Conservation (phyloP, 345 rosid genomes). For the Citrus cavaleriei region DNA sequence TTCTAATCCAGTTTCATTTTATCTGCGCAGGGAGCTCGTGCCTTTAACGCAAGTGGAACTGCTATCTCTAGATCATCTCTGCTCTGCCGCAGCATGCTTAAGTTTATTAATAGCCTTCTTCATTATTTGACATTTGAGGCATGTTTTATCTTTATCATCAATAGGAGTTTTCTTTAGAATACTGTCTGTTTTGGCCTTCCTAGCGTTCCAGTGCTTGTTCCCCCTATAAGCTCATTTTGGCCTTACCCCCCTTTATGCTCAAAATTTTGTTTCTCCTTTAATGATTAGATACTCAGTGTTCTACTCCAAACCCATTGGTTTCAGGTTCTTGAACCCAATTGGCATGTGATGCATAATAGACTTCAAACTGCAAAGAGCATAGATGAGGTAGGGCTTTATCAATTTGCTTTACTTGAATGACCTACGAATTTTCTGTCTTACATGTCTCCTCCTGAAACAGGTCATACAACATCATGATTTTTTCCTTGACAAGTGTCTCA, state of each 20-base stretch:
- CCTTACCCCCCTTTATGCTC: neutral
- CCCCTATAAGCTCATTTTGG: neutral
- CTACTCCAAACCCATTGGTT: constrained; percentile 17
- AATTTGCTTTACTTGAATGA: neutral
- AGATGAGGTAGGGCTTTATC: constrained; percentile 60
- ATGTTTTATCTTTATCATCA: constrained; percentile 31
- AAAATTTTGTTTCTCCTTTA: neutral
- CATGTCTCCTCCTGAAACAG: neutral
- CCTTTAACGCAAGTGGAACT: constrained; percentile 67
- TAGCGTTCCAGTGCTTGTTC: neutral
- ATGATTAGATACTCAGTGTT: neutral
- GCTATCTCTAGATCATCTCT: constrained; percentile 84
- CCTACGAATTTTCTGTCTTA: neutral
- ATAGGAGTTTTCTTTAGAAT: neutral
- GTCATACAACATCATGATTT: neutral
- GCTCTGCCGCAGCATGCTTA: constrained; percentile 98
- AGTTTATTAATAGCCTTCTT: constrained; percentile 85
- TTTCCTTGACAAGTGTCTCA: neutral
- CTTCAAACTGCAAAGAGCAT: constrained; percentile 78
- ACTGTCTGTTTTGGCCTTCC: neutral
- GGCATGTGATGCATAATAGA: constrained; percentile 77
- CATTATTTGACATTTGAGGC: constrained; percentile 98
- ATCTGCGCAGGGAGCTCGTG: constrained; percentile 68
- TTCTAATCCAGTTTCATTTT: constrained; percentile 22
- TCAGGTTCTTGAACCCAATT: constrained; percentile 98